phyloP scores from a whole-genome alignment of 2,329 filamentous ascomycete genomes.

The Pestalotiopsis sp. region DNA sequence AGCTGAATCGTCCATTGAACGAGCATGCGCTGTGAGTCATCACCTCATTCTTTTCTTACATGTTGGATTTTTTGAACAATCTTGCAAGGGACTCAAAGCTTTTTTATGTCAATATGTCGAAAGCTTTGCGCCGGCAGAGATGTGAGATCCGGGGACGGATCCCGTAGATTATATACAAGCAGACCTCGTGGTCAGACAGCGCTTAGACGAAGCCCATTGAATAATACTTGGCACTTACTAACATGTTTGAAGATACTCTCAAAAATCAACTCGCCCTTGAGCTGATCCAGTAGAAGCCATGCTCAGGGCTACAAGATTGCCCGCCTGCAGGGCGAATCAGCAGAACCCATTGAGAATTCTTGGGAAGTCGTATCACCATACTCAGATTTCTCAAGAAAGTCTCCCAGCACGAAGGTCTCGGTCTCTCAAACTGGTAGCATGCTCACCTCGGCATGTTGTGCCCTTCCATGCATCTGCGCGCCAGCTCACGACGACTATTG shows the following conservation, averaged over 20 bases:
- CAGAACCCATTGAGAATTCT: neutral
- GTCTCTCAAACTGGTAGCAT: neutral
- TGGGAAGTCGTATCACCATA: neutral
- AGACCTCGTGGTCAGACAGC: neutral
- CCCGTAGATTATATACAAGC: neutral
- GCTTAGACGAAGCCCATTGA: neutral
- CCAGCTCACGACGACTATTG: constrained; percentile 17
- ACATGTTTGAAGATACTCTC: neutral
- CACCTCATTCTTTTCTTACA: neutral
- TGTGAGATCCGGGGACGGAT: neutral
- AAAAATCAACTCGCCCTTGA: neutral
- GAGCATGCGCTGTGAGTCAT: neutral
- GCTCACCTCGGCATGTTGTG: constrained; percentile 11
- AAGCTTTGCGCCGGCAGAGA: neutral
- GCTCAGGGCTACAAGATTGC: neutral
- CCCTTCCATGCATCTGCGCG: constrained; percentile 10
- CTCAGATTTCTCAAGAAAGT: neutral
- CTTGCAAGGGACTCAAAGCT: neutral
- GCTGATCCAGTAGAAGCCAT: neutral
- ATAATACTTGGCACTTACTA: neutral
- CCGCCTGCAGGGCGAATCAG: neutral
- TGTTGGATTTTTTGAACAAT: neutral
- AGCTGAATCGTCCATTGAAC: neutral
- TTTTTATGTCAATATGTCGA: neutral
- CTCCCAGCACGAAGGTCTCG: neutral